Evolutionary conservation across 2,329 filamentous ascomycete species (phyloP).

Genomic region (Claviceps sp.): DNA sequence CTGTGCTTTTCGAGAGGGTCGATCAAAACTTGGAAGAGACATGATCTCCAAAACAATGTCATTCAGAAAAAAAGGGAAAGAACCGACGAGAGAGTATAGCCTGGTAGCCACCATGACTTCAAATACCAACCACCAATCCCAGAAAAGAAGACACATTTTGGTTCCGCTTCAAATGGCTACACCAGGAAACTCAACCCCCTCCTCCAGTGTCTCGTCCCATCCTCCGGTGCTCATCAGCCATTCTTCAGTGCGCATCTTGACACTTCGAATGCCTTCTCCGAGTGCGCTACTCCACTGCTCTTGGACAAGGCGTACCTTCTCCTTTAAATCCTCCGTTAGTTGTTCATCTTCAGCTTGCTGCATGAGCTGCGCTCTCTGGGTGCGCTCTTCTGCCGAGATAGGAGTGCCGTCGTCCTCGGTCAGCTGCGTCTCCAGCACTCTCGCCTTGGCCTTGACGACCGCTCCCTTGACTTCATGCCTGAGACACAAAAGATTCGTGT

Average conservation of each 20-base stretch:
- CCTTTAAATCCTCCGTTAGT: slow-evolving; percentile 78
- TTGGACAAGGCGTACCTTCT: slow-evolving; percentile 83
- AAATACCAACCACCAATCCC: too few species aligned
- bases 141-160: not conserved
- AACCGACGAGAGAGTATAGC: not conserved
- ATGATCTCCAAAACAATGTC: not conserved
- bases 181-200: slow-evolving; percentile 35
- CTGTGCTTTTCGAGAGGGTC: not conserved
- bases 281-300: slow-evolving; percentile 82
- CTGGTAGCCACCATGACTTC: too few species aligned
- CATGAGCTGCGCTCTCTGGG: slow-evolving; percentile 38
- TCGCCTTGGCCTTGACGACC: slow-evolving; percentile 54
- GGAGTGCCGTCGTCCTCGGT: slow-evolving; percentile 23
- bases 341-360: slow-evolving; percentile 52
- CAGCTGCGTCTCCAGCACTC: slow-evolving; percentile 53
- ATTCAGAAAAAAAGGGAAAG: not conserved
- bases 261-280: slow-evolving; percentile 59
- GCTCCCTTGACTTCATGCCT: slow-evolving; percentile 81
- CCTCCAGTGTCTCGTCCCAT: slow-evolving; percentile 68
- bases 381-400: slow-evolving; percentile 19
- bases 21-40: not conserved
- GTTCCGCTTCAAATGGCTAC: slow-evolving; percentile 13
- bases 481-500: slow-evolving; percentile 80
- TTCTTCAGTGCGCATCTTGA: slow-evolving; percentile 60
- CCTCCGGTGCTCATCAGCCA: slow-evolving; percentile 69